phyloP scores from a whole-genome alignment of 106 monocot genomes.

The Apostasia ramifera region DNA sequence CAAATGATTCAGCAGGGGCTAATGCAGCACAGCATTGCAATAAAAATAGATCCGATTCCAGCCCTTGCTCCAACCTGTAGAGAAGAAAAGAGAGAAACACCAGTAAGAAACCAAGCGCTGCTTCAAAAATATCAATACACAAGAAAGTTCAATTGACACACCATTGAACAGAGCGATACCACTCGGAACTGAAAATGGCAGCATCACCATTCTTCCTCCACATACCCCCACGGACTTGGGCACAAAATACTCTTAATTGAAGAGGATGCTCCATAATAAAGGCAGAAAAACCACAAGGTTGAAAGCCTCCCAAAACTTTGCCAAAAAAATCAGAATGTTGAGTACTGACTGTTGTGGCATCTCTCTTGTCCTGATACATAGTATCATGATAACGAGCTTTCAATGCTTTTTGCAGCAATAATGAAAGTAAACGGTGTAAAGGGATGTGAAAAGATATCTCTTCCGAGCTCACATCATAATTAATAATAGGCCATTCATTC shows the following conservation, averaged over 20 bases:
- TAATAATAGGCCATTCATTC: conserved; percentile 55
- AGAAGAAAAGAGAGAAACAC: conserved; percentile 8
- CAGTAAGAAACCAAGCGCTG: background rate
- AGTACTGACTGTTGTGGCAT: background rate
- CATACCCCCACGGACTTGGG: conserved; percentile 96
- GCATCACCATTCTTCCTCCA: conserved; percentile 97
- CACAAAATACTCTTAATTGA: conserved; percentile 78
- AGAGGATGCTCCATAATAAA: conserved; percentile 92
- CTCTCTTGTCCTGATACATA: conserved; percentile 14
- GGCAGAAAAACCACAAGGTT: conserved; percentile 71
- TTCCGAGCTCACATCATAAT: conserved; percentile 73
- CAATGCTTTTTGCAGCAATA: conserved; percentile 55
- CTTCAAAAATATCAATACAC: background rate
- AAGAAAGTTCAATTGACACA: conserved; percentile 12
- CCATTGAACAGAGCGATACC: conserved; percentile 63
- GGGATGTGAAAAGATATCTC: conserved; percentile 95
- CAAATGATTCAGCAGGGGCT: conserved; percentile 87
- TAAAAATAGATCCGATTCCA: conserved; percentile 87
- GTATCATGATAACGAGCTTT: conserved; percentile 36
- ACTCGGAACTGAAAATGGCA: conserved; percentile 44
- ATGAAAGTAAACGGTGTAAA: conserved; percentile 82
- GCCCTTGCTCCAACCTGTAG: conserved; percentile 65
- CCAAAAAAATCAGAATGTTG: conserved; percentile 37
- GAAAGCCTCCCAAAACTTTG: conserved; percentile 36
- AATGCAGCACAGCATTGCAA: conserved; percentile 96